A percentile compares a stretch with the other conserved stretches of the same genome.
phyloP scores from a whole-genome alignment of 768 basidiomycete genomes.

The Pulveroboletus ravenelii region DNA sequence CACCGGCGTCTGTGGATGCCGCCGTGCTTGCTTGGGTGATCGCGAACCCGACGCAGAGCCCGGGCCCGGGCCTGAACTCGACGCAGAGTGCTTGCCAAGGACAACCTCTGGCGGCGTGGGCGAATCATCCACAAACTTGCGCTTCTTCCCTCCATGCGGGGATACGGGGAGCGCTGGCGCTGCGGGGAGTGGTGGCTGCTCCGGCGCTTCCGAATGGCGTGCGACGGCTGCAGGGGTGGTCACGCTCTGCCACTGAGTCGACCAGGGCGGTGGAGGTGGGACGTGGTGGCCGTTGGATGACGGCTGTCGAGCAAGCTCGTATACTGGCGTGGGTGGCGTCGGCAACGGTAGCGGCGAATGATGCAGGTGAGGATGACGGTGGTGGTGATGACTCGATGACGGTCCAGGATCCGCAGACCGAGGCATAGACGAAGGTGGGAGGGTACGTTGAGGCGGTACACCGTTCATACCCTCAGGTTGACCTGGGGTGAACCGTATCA shows the following conservation, averaged over 20 bases:
- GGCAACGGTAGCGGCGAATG: constrained; percentile 30
- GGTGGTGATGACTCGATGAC: constrained; percentile 24
- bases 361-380: constrained; percentile 24
- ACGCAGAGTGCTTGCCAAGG: constrained; percentile 4
- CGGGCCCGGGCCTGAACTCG: constrained; percentile 11
- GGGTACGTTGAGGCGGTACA: constrained; percentile 13
- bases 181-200: constrained; percentile 6
- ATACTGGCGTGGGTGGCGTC: constrained; percentile 32
- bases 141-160: constrained; percentile 32
- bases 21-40: constrained; percentile 32
- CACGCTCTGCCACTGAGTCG: constrained; percentile 28
- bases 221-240: constrained; percentile 6
- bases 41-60: constrained; percentile 20
- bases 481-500: constrained; percentile 43
- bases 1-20: constrained; percentile 33
- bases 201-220: constrained; percentile 25
- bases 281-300: constrained; percentile 33
- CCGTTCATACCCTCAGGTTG: constrained; percentile 27
- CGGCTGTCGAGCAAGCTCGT: constrained; percentile 29
- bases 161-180: constrained; percentile 16
- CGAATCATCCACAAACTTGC: constrained; percentile 33
- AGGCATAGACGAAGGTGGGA: constrained; percentile 12
- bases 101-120: constrained; percentile 22
- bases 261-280: constrained; percentile 33
- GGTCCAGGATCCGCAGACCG: constrained; percentile 27